Conservation (phyloP, 768 basidiomycete species). For the Naganishia kalamii region DNA sequence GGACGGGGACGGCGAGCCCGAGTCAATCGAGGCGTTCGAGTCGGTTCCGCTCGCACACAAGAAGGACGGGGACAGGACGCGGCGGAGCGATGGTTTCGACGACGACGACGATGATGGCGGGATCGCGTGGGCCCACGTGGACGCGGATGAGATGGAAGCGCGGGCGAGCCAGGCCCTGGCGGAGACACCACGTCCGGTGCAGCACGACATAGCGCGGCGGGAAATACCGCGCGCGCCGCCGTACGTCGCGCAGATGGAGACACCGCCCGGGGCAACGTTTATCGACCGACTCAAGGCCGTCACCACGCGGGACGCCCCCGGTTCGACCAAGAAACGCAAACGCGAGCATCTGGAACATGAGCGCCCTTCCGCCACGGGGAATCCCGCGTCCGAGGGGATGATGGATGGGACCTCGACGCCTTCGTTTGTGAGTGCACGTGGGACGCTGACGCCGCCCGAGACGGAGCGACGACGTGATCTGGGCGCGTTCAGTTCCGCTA, state of each 20-base stretch:
- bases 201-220: neutral
- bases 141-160: conserved; percentile 3
- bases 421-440: neutral
- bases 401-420: neutral
- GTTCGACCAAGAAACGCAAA: neutral
- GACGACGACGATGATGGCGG: neutral
- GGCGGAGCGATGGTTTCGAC: neutral
- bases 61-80: neutral
- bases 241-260: no score
- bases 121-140: conserved; percentile 3
- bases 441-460: conserved; percentile 11
- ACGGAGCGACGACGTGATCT: neutral
- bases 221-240: neutral
- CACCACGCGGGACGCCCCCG: neutral
- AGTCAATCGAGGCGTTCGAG: conserved; percentile 7
- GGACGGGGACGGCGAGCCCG: neutral
- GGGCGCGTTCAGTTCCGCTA: neutral
- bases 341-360: neutral
- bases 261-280: neutral
- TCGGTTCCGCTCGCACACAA: neutral
- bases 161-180: neutral
- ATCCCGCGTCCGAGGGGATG: neutral
- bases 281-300: conserved; percentile 10
- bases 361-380: neutral
- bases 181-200: neutral